Conservation (phyloP, 257 asterid genomes). For the Jaltomata sinuosa region DNA sequence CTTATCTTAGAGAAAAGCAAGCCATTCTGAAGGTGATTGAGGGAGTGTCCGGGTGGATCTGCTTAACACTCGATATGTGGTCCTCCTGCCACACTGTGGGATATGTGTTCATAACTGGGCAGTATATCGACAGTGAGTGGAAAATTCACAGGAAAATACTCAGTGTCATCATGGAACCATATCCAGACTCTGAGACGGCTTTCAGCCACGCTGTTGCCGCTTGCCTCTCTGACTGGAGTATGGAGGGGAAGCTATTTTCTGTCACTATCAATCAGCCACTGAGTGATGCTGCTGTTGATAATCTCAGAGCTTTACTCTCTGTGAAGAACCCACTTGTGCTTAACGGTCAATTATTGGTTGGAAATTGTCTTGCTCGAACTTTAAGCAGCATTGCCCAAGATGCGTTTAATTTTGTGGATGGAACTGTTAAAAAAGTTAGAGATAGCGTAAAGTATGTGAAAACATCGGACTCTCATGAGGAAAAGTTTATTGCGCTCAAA, state of each 20-base stretch:
- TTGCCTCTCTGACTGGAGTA: constrained; percentile 81
- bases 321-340: constrained; percentile 80
- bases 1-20: constrained; percentile 74
- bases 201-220: constrained; percentile 89
- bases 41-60: constrained; percentile 71
- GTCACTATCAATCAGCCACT: constrained; percentile 62
- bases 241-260: constrained; percentile 82
- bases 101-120: constrained; percentile 73
- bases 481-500: constrained; percentile 72
- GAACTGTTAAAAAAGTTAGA: constrained; percentile 58
- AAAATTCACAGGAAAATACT: constrained; percentile 78
- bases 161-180: constrained; percentile 83
- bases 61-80: constrained; percentile 86
- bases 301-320: constrained; percentile 67
- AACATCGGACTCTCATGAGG: constrained; percentile 77
- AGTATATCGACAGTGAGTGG: constrained; percentile 85
- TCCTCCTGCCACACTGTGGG: constrained; percentile 54
- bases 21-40: constrained; percentile 66
- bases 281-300: constrained; percentile 52
- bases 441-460: constrained; percentile 86
- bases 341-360: constrained; percentile 70
- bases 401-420: constrained; percentile 39
- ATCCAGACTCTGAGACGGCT: constrained; percentile 77
- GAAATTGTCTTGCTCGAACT: constrained; percentile 78
- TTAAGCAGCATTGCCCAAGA: constrained; percentile 59